Evolutionary conservation across 768 basidiomycete species (phyloP).

Genomic region (Leccinum disarticulatum): DNA sequence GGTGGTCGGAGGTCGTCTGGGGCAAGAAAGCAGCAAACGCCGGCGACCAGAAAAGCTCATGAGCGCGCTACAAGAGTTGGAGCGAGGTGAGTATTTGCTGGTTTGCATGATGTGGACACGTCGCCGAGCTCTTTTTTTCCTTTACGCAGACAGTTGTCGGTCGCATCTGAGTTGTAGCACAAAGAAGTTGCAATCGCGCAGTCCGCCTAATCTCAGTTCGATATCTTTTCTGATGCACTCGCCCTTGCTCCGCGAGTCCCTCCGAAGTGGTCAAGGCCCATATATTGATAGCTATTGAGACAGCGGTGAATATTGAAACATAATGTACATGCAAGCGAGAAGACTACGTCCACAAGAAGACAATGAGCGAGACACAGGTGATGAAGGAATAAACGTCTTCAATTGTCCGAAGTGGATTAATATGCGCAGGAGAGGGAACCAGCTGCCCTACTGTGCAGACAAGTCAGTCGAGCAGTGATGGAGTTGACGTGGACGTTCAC

Average conservation of each 20-base stretch:
- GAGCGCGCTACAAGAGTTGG: slow-evolving; percentile 39
- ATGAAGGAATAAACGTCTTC: slow-evolving; percentile 14
- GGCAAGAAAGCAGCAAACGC: slow-evolving; percentile 31
- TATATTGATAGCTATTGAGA: neutral
- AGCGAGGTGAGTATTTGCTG: slow-evolving; percentile 34
- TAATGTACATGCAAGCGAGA: slow-evolving; percentile 1
- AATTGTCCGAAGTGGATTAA: neutral
- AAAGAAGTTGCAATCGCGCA: neutral
- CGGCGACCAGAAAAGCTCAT: slow-evolving; percentile 29
- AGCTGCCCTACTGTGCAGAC: slow-evolving; percentile 3
- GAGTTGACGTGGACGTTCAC: slow-evolving; percentile 10
- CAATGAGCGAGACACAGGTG: slow-evolving; percentile 2
- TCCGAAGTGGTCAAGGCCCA: too few species aligned
- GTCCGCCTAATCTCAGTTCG: neutral
- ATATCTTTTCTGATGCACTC: too few species aligned
- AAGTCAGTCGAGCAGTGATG: neutral
- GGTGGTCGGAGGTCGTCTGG: slow-evolving; percentile 55
- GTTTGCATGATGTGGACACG: neutral
- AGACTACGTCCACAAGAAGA: neutral
- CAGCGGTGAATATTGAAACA: neutral
- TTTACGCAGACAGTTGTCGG: neutral
- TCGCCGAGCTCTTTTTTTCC: neutral
- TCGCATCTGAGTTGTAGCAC: neutral
- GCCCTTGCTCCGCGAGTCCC: too few species aligned
- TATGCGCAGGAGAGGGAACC: neutral